These are phyloP conservation scores for Vitis rotundifolia DNA, from an alignment of 164 flowering plant species.

Conservation along the genomic window DNA sequence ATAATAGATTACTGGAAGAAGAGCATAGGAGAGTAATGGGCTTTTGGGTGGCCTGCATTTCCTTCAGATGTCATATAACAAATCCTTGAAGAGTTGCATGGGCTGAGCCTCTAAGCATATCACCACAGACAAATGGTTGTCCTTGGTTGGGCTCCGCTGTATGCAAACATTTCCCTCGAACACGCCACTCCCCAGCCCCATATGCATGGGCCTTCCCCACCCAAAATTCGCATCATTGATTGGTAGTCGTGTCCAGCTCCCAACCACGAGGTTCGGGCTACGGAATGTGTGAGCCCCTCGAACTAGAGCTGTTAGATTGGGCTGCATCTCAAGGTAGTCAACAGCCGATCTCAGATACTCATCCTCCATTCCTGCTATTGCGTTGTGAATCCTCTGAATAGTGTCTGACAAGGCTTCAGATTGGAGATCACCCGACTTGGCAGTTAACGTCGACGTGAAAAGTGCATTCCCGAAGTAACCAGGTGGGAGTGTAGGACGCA, in stretches of 20 bases:
- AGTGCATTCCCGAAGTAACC: background rate
- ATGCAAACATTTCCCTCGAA: too few species aligned
- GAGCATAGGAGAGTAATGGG: too few species aligned
- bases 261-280: background rate
- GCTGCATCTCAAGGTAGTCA: constrained; percentile 28
- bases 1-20: too few species aligned
- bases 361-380: constrained; percentile 17
- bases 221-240: background rate
- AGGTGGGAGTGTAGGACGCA: constrained; percentile 18
- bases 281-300: background rate
- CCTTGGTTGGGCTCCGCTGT: too few species aligned
- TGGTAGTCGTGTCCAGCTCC: background rate
- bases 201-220: background rate
- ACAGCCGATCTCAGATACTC: constrained; percentile 32
- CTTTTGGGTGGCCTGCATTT: too few species aligned
- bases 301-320: background rate
- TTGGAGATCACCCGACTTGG: constrained; percentile 15
- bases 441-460: background rate
- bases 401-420: constrained; percentile 6
- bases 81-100: too few species aligned
- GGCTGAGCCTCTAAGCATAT: too few species aligned
- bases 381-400: constrained; percentile 15
- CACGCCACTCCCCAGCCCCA: too few species aligned
- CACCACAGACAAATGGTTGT: too few species aligned
- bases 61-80: too few species aligned